Conservation (phyloP, 2,329 filamentous ascomycete genomes). For the Aspergillus fijiensis region DNA sequence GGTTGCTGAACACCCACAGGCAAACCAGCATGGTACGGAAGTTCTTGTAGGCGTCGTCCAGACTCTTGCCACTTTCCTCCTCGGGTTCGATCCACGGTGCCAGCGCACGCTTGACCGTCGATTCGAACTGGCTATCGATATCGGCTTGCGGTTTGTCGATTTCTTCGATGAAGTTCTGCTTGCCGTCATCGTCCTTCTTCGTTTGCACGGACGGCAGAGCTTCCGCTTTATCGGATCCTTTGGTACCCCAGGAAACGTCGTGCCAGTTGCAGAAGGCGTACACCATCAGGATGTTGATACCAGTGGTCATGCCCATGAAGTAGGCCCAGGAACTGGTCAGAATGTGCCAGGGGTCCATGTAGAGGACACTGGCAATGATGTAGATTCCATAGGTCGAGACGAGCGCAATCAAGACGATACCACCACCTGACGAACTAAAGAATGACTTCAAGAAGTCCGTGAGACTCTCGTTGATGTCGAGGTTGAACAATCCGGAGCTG, state of each 20-base stretch:
- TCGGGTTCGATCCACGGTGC: constrained; percentile 75
- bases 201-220: constrained; percentile 86
- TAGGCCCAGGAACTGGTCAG: constrained; percentile 97
- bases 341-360: constrained; percentile 99
- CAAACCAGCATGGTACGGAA: constrained; percentile 96
- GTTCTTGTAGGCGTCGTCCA: constrained; percentile 98
- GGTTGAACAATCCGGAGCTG: constrained; percentile 55
- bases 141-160: constrained; percentile 95
- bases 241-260: constrained; percentile 99
- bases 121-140: constrained; percentile 96
- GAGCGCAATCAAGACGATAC: constrained; percentile 91
- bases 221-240: constrained; percentile 94
- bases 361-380: constrained; percentile 94
- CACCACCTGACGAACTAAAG: constrained; percentile 70
- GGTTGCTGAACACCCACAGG: constrained; percentile 94
- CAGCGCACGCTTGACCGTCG: constrained; percentile 90
- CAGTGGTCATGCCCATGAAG: constrained; percentile 79
- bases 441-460: constrained; percentile 73
- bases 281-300: constrained; percentile 99
- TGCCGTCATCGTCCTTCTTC: constrained; percentile 77
- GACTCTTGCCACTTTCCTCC: constrained; percentile 80
- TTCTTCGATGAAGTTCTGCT: constrained; percentile 86
- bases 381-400: constrained; percentile 95
- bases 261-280: constrained; percentile 99
- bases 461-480: constrained; percentile 63